phyloP scores from a whole-genome alignment of 106 monocot species.

The Vanilla planifolia region DNA sequence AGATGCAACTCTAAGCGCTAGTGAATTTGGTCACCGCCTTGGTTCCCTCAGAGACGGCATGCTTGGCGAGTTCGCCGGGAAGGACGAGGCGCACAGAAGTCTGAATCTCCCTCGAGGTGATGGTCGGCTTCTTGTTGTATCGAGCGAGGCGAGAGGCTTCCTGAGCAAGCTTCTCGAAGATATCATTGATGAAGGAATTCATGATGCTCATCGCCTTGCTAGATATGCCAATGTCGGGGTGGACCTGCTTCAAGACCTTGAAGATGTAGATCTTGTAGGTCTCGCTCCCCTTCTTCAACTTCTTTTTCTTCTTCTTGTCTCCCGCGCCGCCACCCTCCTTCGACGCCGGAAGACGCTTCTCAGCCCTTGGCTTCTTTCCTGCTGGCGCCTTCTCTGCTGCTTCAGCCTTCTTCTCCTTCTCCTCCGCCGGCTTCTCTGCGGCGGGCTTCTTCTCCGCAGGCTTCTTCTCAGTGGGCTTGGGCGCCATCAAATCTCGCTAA shows the following conservation, averaged over 20 bases:
- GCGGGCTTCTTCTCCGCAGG: slow-evolving; percentile 49
- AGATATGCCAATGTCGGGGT: slow-evolving; percentile 92
- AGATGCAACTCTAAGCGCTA: slow-evolving; percentile 30
- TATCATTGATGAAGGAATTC: slow-evolving; percentile 97
- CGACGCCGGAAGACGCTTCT: slow-evolving; percentile 26
- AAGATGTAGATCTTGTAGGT: slow-evolving; percentile 99
- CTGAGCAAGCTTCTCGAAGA: slow-evolving; percentile 93
- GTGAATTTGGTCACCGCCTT: slow-evolving; percentile 53
- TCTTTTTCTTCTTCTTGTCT: slow-evolving; percentile 39
- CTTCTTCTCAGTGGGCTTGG: slow-evolving; percentile 31
- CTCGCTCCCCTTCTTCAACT: slow-evolving; percentile 45
- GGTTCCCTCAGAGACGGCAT: slow-evolving; percentile 51
- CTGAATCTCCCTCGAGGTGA: slow-evolving; percentile 82
- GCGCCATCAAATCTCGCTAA: neutral
- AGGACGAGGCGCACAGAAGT: slow-evolving; percentile 72
- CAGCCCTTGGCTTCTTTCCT: slow-evolving; percentile 33
- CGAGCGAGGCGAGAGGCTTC: slow-evolving; percentile 62
- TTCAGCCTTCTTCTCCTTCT: slow-evolving; percentile 13
- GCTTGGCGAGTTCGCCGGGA: slow-evolving; percentile 80
- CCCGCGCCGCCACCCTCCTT: slow-evolving; percentile 15
- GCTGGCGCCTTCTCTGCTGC: slow-evolving; percentile 22
- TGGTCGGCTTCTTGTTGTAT: slow-evolving; percentile 80
- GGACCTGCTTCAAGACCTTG: slow-evolving; percentile 98
- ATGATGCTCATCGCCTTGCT: slow-evolving; percentile 98
- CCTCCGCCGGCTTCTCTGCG: slow-evolving; percentile 18